phyloP scores from a whole-genome alignment of 2,329 filamentous ascomycete species.

The Aureobasidium namibiae region DNA sequence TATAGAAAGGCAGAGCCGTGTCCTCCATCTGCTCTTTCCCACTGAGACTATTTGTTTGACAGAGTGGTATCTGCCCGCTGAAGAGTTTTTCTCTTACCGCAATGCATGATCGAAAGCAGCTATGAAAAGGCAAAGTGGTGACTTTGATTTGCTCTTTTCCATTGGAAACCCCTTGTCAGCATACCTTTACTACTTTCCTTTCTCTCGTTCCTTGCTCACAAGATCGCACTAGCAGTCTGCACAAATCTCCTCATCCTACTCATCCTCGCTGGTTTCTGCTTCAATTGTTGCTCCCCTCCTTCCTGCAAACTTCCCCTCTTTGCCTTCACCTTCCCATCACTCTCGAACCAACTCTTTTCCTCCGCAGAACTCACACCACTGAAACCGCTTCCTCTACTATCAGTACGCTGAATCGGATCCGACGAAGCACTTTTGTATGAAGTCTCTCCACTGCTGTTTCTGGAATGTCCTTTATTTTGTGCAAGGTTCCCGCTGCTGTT shows the following conservation, averaged over 20 bases:
- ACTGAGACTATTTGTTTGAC: too few relatives aligned
- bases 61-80: too few relatives aligned
- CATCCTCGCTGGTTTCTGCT: not conserved
- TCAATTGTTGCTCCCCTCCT: not conserved
- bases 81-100: too few relatives aligned
- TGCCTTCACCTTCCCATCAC: not conserved
- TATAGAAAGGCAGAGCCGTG: too few relatives aligned
- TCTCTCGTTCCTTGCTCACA: not conserved
- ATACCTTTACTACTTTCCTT: not conserved
- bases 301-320: not conserved
- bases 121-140: not conserved
- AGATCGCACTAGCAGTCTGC: slow-evolving; percentile 20
- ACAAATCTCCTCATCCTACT: slow-evolving; percentile 19
- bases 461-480: slow-evolving; percentile 14
- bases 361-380: slow-evolving; percentile 8
- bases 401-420: slow-evolving; percentile 11
- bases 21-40: too few relatives aligned
- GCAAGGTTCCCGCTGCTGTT: too few relatives aligned
- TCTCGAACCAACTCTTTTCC: slow-evolving; percentile 9
- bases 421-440: slow-evolving; percentile 9
- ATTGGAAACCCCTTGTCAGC: not conserved
- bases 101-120: not conserved
- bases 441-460: slow-evolving; percentile 17
- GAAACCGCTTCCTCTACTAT: slow-evolving; percentile 13
- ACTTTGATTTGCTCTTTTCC: not conserved